Percentiles rank a stretch among this genome's conserved stretches.
Conservation (phyloP, 768 basidiomycete genomes). For the Fistulinella prunicolor region DNA sequence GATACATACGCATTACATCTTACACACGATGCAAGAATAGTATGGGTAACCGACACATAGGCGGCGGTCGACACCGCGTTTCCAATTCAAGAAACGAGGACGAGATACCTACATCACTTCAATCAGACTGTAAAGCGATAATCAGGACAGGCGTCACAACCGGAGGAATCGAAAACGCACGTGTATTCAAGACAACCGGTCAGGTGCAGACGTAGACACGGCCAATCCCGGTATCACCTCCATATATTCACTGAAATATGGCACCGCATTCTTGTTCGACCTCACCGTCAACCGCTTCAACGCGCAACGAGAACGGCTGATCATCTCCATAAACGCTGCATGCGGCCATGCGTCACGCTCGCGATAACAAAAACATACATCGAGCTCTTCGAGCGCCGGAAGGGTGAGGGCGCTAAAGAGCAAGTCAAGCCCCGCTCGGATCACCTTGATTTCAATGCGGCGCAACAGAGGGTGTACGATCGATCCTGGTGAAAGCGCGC, state of each 20-base stretch:
- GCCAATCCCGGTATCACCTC: slow-evolving; percentile 21
- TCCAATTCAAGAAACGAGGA: no score
- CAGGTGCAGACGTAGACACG: no score
- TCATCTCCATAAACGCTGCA: slow-evolving; percentile 19
- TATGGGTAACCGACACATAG: no score
- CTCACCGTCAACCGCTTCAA: slow-evolving; percentile 25
- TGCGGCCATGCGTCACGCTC: slow-evolving; percentile 31
- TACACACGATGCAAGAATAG: no score
- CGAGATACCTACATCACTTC: no score
- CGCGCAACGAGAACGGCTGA: slow-evolving; percentile 24
- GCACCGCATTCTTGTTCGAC: slow-evolving; percentile 19
- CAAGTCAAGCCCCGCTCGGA: slow-evolving; percentile 21
- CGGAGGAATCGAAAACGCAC: no score
- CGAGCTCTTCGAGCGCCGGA: slow-evolving; percentile 31
- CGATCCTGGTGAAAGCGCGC: slow-evolving; percentile 6
- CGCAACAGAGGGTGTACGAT: slow-evolving; percentile 17
- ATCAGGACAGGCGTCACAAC: no score
- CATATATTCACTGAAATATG: slow-evolving; percentile 24
- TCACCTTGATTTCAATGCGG: slow-evolving; percentile 31
- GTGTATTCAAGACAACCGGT: no score
- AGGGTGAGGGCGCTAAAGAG: slow-evolving; percentile 21
- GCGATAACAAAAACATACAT: slow-evolving; percentile 30
- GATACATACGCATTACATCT: no score
- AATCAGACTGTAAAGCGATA: no score
- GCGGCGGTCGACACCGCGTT: no score